Base-by-base conservation (phyloP, 331 rosid genomes). In the Quercus lobata region DNA sequence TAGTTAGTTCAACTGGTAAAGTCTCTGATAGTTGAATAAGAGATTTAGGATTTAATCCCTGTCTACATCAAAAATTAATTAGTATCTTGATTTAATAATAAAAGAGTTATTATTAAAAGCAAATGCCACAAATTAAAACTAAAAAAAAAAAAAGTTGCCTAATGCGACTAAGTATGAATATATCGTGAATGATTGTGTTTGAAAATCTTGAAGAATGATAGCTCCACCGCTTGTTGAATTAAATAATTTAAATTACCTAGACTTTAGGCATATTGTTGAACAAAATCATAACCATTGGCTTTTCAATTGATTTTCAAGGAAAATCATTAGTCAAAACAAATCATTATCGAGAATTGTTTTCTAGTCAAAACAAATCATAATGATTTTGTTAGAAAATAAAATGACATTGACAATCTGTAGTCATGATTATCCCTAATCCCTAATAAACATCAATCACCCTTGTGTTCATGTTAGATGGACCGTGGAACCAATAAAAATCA, bases 61-160 rank as follows among this genome's bases (percentile, higher is more conserved):
- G 0, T 2, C 41, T 35, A 35, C 2, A 35, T 7, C 9, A 35
- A 0, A 35, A 35, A 35, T 0, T 35, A 9, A 35, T 2, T 35
- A 2, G 0, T 35, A 0, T 35, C 10, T 35, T 35, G 2, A 0
- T 35, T 0, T 35, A 0, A 35, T 35, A 35, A 7, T 35, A 35
- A 7, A 35, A 35, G 0, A 35, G 0, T 0, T 35, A 7, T 35
- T 7, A 7, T 35, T 35, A 35, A 0, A 1, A 35, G 0, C 10
- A 1, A 0, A 7, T 2, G 0, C 0, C 0, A 7, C 7, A 7
- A 0, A 0, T 35, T 35, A 35, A 35, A 35, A 6, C 2, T 35
- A 7, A 7, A 35, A 1, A 35, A 35, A 35, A 6, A 5, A 1
- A 34, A 6, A 41, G 11, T 41, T 8, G 46, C 9, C 46, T 14